phyloP scores from a whole-genome alignment of 371 early-diverging fungal species.

The Actinomucor elegans region DNA sequence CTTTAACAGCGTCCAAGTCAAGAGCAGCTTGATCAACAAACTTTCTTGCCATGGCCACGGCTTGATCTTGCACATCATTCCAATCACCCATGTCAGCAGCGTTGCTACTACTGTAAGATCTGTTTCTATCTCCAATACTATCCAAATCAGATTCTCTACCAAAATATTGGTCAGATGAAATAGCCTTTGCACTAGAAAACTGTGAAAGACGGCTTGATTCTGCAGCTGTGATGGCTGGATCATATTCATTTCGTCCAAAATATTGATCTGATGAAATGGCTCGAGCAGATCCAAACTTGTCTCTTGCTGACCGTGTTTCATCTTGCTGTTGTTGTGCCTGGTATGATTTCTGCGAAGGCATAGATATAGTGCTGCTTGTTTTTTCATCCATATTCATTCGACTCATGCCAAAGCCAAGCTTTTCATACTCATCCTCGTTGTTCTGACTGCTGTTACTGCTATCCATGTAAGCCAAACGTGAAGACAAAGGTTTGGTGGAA shows the following conservation, averaged over 20 bases:
- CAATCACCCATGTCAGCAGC: slow-evolving; percentile 32
- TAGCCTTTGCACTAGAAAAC: slow-evolving; percentile 73
- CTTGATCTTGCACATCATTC: slow-evolving; percentile 55
- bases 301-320: slow-evolving; percentile 47
- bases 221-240: slow-evolving; percentile 63
- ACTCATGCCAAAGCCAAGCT: slow-evolving; percentile 83
- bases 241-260: slow-evolving; percentile 80
- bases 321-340: slow-evolving; percentile 15
- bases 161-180: slow-evolving; percentile 83
- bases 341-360: slow-evolving; percentile 19
- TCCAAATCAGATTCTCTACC: slow-evolving; percentile 63
- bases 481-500: slow-evolving; percentile 10
- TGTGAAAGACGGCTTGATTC: slow-evolving; percentile 63
- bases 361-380: slow-evolving; percentile 1
- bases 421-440: slow-evolving; percentile 58
- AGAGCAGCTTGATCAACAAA: slow-evolving; percentile 75
- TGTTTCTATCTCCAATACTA: slow-evolving; percentile 4
- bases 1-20: slow-evolving; percentile 72
- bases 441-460: slow-evolving; percentile 1
- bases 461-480: slow-evolving; percentile 26
- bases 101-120: not conserved
- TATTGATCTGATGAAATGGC: slow-evolving; percentile 89
- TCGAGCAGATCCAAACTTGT: slow-evolving; percentile 76
- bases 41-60: slow-evolving; percentile 65
- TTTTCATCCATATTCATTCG: slow-evolving; percentile 37